Conservation (phyloP, 2,329 filamentous ascomycete species). For the Penicillium sp. region DNA sequence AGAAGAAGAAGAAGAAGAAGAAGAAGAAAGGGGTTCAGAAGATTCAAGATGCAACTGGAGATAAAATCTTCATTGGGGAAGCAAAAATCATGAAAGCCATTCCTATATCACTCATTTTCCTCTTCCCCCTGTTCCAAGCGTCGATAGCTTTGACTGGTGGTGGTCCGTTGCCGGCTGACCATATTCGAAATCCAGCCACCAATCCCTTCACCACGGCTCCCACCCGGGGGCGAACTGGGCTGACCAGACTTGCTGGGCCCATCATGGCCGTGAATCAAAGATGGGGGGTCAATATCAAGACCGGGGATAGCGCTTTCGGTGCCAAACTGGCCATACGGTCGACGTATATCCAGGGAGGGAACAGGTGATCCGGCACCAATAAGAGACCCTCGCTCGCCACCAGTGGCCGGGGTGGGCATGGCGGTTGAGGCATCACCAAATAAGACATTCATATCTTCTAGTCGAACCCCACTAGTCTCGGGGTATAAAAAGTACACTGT, state of each 20-base stretch:
- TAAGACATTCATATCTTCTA: slow-evolving; percentile 94
- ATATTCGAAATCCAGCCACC: slow-evolving; percentile 70
- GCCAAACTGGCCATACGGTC: slow-evolving; percentile 47
- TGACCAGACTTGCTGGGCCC: slow-evolving; percentile 51
- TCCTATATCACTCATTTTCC: slow-evolving; percentile 18
- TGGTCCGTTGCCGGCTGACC: slow-evolving; percentile 53
- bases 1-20: neutral
- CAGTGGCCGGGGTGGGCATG: slow-evolving; percentile 73
- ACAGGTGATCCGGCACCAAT: slow-evolving; percentile 76
- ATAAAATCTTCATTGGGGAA: neutral
- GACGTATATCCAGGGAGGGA: slow-evolving; percentile 70
- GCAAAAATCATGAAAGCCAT: neutral
- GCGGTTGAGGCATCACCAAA: slow-evolving; percentile 91
- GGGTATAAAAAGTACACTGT: slow-evolving; percentile 96
- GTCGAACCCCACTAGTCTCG: slow-evolving; percentile 88
- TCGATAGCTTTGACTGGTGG: slow-evolving; percentile 44
- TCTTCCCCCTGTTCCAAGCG: slow-evolving; percentile 50
- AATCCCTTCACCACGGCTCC: slow-evolving; percentile 54
- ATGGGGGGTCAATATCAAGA: slow-evolving; percentile 76
- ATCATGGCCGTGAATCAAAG: slow-evolving; percentile 52
- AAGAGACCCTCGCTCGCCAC: slow-evolving; percentile 78
- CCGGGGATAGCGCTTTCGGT: slow-evolving; percentile 72
- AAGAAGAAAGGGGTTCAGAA: neutral
- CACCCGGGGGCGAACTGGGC: slow-evolving; percentile 34
- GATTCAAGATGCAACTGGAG: neutral